Evolutionary conservation across 139 green algal species (phyloP), one percentile per base, ranked within the genome.

Genomic region (Picochlorum costavermella): DNA sequence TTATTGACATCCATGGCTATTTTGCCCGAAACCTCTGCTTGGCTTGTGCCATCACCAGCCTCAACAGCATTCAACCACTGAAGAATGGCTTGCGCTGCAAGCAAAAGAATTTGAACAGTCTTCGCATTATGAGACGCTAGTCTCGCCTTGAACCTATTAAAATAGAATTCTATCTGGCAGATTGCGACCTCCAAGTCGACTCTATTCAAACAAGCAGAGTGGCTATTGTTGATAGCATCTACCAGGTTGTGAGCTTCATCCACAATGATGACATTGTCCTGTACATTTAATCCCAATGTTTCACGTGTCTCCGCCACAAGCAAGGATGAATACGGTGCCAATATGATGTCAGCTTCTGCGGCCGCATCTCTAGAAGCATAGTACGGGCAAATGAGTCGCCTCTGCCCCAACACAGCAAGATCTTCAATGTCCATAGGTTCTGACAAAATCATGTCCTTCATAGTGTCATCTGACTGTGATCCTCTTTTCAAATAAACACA

Each of bases 181-280:
- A 70, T 56, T 25, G 79, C 68, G 2, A 37, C 56, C 1, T 51
- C 25, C 4, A 84, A 46, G 64, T 85, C 72, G 36, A 16, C 3
- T 40, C 17, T 26, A 2, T 67, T 76, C 0, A 96, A 63, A 17
- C 53, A 33, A 2, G 79, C 75, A 30, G 77, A 84, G 81, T 96
- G 85, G 13, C 78, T 72, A 55, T 30, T 64, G 64, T 87, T 87
- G 48, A 96, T 75, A 5, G 84, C 84, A 49, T 90, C 73, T 20
- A 62, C 63, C 28, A 98, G 79, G 80, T 99, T 99, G 83, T 99
- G 93, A 3, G 89, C 93, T 80, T 99, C 93, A 64, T 99, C 93
- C 13, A 99, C 69, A 13, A 99, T 75, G 10, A 99, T 73, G 17
- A 97, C 81, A 14, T 53, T 77, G 46, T 71, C 81, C 25, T 81